Evolutionary conservation across 768 basidiomycete genomes (phyloP), one percentile per base, ranked within the genome.

Genomic region (Chalciporus sphaerocephalus): DNA sequence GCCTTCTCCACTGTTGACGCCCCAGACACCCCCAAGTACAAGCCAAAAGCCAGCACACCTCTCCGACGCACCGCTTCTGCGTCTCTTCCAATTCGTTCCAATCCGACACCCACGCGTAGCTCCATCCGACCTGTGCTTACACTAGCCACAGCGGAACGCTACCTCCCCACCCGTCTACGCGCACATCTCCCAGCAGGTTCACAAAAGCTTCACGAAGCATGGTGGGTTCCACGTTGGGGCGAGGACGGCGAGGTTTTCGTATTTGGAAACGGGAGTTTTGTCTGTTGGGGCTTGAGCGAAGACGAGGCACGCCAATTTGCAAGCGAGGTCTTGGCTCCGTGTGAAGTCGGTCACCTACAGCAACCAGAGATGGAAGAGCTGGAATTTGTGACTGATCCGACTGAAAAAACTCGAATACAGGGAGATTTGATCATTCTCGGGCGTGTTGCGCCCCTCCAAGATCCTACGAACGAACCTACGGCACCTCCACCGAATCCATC

Each of bases 341-440:
- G 83, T 21, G 81, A 91, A 60, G 70, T 92, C 8, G 78, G 74
- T 4, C 72, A 78, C 3, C 69, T 93, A 43, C 72, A 62, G 21
- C 85, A 85, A 42, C 70, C 79, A 15, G 92, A 93, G 70, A 87
- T 87, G 11, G 92, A 93, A 58, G 92, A 93, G 56, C 74, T 96
- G 40, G 93, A 96, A 60, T 95, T 93, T 65, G 89, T 93, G 11
- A 83, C 86, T 21, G 93, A 96, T 66, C 88, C 89, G 28, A 84
- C 73, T 42, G 91, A 94, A 65, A 72, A 78, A 56, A 95, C 93
- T 0, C 81, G 92, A 22, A 73, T 96, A 42, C 90, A 93, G 59
- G 93, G 93, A 24, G 92, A 96, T 59, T 67, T 96, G 50, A 93
- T 95, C 46, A 87, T 96, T 44, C 79, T 96, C 15, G 93, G 93